Percentiles rank a stretch among this genome's conserved stretches.
phyloP scores from a whole-genome alignment of 352 stramenopile genomes.

The Pythium folliculosum region DNA sequence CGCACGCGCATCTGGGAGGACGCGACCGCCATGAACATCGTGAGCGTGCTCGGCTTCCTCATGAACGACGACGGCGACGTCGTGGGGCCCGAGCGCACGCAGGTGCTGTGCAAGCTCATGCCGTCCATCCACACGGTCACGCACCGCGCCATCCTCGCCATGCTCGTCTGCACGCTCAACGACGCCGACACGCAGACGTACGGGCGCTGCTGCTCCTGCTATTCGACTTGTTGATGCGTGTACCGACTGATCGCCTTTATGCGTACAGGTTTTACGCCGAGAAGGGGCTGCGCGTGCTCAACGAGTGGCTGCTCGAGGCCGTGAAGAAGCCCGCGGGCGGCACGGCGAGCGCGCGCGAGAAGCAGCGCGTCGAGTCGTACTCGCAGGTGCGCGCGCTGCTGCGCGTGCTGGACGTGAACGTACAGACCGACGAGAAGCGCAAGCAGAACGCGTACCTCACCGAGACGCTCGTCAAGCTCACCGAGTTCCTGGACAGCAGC shows the following conservation, averaged over 20 bases:
- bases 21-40: conserved; percentile 71
- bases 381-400: conserved; percentile 77
- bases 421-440: conserved; percentile 61
- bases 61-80: conserved; percentile 84
- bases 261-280: conserved; percentile 64
- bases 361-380: conserved; percentile 69
- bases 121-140: conserved; percentile 79
- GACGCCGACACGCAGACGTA: conserved; percentile 72
- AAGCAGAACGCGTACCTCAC: conserved; percentile 73
- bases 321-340: conserved; percentile 31
- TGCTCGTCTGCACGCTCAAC: conserved; percentile 70
- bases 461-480: conserved; percentile 58
- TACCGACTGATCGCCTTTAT: not conserved
- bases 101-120: conserved; percentile 84
- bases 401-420: conserved; percentile 70
- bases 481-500: conserved; percentile 64
- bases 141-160: conserved; percentile 75
- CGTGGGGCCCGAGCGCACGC: conserved; percentile 66
- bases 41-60: conserved; percentile 79
- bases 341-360: conserved; percentile 45
- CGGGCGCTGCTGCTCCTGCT: not conserved
- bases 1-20: conserved; percentile 79
- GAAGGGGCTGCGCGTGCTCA: conserved; percentile 71
- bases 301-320: conserved; percentile 68
- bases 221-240: too few species aligned